Percentiles rank a stretch among this genome's conserved stretches.
Conservation (phyloP, 2,329 filamentous ascomycete species). For the Claviceps humidiphila region DNA sequence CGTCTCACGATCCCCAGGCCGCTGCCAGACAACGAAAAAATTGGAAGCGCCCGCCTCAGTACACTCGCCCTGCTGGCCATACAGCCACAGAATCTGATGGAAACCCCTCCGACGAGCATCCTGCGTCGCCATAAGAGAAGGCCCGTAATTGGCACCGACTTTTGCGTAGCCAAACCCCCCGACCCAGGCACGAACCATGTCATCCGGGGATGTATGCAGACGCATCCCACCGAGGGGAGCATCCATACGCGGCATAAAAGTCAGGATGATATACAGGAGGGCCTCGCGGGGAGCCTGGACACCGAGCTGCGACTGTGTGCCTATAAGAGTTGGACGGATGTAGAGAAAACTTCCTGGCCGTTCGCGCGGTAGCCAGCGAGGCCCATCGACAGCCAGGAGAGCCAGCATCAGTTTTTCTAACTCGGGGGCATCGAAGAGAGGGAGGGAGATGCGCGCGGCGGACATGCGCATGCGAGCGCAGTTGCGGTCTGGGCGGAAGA, state of each 20-base stretch:
- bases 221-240: conserved; percentile 45
- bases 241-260: conserved; percentile 46
- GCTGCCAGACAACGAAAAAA: conserved; percentile 74
- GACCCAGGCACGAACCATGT: conserved; percentile 83
- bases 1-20: conserved; percentile 31
- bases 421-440: conserved; percentile 56
- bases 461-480: conserved; percentile 50
- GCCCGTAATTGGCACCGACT: conserved; percentile 87
- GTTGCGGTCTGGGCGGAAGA: conserved; percentile 69
- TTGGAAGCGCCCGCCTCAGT: conserved; percentile 89
- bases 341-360: conserved; percentile 64
- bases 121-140: conserved; percentile 62
- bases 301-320: conserved; percentile 65
- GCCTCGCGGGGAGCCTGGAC: conserved; percentile 70
- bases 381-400: conserved; percentile 59
- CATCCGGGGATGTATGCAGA: conserved; percentile 65
- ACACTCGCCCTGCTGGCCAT: conserved; percentile 62
- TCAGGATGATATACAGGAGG: conserved; percentile 73
- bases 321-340: conserved; percentile 77
- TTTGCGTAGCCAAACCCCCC: conserved; percentile 89
- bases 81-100: conserved; percentile 90
- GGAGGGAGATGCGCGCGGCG: conserved; percentile 56
- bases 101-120: conserved; percentile 63
- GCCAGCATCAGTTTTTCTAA: conserved; percentile 61
- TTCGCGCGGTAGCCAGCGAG: conserved; percentile 65